Evolutionary conservation across 345 rosid genomes (phyloP), one percentile per base, ranked within the genome.

Genomic region (Acer negundo): DNA sequence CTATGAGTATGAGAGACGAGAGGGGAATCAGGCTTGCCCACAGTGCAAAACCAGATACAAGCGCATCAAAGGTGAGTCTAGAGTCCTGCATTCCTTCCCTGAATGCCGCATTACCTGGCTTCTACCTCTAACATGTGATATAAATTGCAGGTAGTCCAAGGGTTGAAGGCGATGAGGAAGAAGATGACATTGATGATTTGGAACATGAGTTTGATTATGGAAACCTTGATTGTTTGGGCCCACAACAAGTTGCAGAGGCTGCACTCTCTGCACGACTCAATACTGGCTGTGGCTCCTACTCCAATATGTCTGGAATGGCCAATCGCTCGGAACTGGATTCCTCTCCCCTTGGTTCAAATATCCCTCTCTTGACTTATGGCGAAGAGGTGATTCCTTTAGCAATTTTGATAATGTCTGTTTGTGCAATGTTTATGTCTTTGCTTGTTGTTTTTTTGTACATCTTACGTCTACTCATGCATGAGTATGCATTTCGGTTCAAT

Each of bases 151-250:
- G 99, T 75, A 90, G 93, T 82, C 98, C 98, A 55, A 84, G 99
- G 72, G 98, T 95, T 72, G 96, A 92, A 76, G 99, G 98, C 28
- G 99, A 95, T 75, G 99, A 93, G 79, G 99, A 96, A 67, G 98
- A 95, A 83, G 99, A 95, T 62, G 98, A 85, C 77, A 89, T 83
- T 76, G 98, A 95, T 85, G 99, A 93, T 88, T 74, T 96, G 81
- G 97, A 96, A 79, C 88, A 96, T 72, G 98, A 94, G 85, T 96
- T 93, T 67, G 89, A 93, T 63, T 92, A 92, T 75, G 86, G 82
- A 28, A 76, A 79, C 81, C 69, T 84, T 56, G 86, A 92, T 77
- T 87, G 87, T 42, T 77, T 87, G 83, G 90, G 89, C 69, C 83
- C 89, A 55, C 94, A 89, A 61, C 92, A 89, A 63, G 77, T 75